These are phyloP conservation scores for Suillus variegatus DNA, from an alignment of 768 basidiomycete species.

Conservation along the genomic window DNA sequence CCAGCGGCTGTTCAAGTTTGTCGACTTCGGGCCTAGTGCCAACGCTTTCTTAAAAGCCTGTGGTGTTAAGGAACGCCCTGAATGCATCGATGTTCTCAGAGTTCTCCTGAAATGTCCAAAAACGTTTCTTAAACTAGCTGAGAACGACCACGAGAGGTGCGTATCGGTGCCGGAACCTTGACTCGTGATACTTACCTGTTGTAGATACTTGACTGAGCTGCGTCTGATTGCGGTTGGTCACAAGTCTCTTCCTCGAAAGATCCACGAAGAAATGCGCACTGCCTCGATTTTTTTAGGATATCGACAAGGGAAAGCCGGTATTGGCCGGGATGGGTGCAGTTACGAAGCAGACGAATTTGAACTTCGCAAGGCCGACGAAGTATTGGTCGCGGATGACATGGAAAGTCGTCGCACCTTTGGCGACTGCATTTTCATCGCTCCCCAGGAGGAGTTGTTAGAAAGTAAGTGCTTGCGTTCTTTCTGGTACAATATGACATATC, in stretches of 20 bases:
- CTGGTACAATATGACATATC: not conserved
- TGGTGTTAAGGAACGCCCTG: conserved; percentile 84
- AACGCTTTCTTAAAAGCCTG: conserved; percentile 81
- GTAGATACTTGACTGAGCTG: conserved; percentile 78
- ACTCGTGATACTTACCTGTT: conserved; percentile 4
- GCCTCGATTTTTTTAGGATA: conserved; percentile 69
- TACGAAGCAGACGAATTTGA: conserved; percentile 49
- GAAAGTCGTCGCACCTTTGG: conserved; percentile 77
- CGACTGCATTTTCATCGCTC: conserved; percentile 66
- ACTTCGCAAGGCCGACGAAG: conserved; percentile 60
- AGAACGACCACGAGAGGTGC: conserved; percentile 57
- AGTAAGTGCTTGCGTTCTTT: conserved; percentile 36
- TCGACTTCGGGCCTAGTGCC: conserved; percentile 77
- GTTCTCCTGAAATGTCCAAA: conserved; percentile 65
- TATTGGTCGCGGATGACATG: conserved; percentile 82
- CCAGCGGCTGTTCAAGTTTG: conserved; percentile 76
- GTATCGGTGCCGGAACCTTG: conserved; percentile 16
- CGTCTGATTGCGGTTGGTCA: conserved; percentile 77
- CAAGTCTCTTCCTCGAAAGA: conserved; percentile 40
- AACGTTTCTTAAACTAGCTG: conserved; percentile 65
- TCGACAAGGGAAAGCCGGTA: conserved; percentile 38
- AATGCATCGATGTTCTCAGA: conserved; percentile 70
- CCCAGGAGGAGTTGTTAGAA: conserved; percentile 89
- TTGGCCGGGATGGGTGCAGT: not conserved
- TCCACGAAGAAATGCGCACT: conserved; percentile 58